Conservation (phyloP, 2,329 filamentous ascomycete genomes). For the Aspergillus sp. region DNA sequence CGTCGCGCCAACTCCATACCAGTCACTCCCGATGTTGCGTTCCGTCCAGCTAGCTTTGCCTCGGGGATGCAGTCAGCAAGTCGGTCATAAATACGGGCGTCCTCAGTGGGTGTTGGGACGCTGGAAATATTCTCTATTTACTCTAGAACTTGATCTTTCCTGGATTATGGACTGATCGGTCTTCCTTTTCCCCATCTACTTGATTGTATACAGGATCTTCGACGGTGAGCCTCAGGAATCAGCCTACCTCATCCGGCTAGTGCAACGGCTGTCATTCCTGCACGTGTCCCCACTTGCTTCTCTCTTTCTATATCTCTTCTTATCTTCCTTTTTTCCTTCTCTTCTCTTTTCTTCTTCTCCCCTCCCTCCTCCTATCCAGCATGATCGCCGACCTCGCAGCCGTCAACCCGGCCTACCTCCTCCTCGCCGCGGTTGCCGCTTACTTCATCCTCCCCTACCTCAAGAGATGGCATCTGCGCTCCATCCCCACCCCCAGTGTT, state of each 20-base stretch:
- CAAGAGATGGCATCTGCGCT: constrained; percentile 51
- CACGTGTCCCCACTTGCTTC: background rate
- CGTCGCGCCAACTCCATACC: background rate
- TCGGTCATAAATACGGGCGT: constrained; percentile 13
- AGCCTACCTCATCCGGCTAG: constrained; percentile 6
- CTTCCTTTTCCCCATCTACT: background rate
- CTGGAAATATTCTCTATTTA: too few relatives aligned
- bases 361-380: background rate
- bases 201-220: background rate
- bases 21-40: constrained; percentile 22
- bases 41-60: constrained; percentile 20
- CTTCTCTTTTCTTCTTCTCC: background rate
- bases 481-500: constrained; percentile 51
- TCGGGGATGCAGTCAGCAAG: constrained; percentile 16
- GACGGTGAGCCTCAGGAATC: background rate
- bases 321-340: background rate
- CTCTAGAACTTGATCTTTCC: background rate
- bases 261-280: constrained; percentile 3
- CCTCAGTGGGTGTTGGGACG: background rate
- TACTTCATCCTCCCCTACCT: constrained; percentile 60
- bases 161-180: background rate
- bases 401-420: constrained; percentile 32
- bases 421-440: constrained; percentile 51
- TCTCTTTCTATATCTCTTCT: background rate
- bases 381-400: constrained; percentile 29